phyloP scores from a whole-genome alignment of 768 basidiomycete species.

The Rhodotorula babjevae region DNA sequence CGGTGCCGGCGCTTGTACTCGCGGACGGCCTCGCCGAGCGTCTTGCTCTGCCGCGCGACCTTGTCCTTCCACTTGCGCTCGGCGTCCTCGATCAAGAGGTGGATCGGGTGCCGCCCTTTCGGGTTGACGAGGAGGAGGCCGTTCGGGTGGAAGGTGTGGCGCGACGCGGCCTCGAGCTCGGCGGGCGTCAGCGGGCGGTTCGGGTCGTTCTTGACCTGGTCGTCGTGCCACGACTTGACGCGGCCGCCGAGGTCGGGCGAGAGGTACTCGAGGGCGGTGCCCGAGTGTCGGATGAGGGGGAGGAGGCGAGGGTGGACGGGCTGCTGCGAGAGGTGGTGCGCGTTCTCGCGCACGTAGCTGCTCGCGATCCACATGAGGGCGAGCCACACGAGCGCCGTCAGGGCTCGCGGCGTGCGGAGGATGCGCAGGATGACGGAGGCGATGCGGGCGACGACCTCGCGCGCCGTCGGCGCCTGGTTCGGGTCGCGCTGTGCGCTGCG shows the following conservation, averaged over 20 bases:
- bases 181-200: slow-evolving; percentile 29
- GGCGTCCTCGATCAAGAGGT: slow-evolving; percentile 50
- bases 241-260: slow-evolving; percentile 21
- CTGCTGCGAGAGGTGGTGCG: slow-evolving; percentile 9
- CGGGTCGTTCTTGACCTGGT: slow-evolving; percentile 22
- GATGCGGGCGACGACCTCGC: not conserved
- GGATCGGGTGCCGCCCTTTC: slow-evolving; percentile 51
- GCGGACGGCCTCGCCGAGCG: slow-evolving; percentile 67
- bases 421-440: slow-evolving; percentile 7
- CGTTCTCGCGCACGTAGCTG: slow-evolving; percentile 9
- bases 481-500: not conserved
- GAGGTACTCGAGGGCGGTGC: slow-evolving; percentile 24
- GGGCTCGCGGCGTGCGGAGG: not conserved
- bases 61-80: slow-evolving; percentile 57
- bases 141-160: slow-evolving; percentile 40
- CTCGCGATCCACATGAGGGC: slow-evolving; percentile 11
- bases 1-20: slow-evolving; percentile 76
- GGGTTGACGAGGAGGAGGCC: slow-evolving; percentile 39
- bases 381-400: slow-evolving; percentile 6
- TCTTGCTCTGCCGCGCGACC: slow-evolving; percentile 69
- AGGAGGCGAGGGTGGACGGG: slow-evolving; percentile 31
- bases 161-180: slow-evolving; percentile 23
- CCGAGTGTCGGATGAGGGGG: slow-evolving; percentile 33
- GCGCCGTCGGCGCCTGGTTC: not conserved
- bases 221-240: slow-evolving; percentile 37